Base-by-base conservation (phyloP, 805 yeast species). In the Metschnikowia kofuensis region DNA sequence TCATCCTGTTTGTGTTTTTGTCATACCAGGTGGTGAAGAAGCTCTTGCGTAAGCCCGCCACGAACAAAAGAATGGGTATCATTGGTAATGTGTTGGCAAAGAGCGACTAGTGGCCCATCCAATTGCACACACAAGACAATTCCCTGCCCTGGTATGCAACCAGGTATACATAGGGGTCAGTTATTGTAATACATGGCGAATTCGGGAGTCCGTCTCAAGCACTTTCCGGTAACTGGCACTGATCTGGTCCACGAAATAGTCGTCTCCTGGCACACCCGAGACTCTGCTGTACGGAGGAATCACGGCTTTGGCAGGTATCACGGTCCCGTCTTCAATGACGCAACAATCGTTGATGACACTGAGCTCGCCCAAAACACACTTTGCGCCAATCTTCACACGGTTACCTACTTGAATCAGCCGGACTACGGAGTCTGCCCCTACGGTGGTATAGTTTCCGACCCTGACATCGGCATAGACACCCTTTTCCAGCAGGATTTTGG, bases 271-370 rank as follows among this genome's bases (percentile, higher is more conserved):
- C 2, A 49, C 52, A 0, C 77, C 77, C 12, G 64, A 55, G 2
- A 79, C 83, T 29, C 69, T 63, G 35, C 79, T 70, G 52, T 72
- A 80, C 0, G 84, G 80, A 2, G 85, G 83, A n/a, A 80, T 67
- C 26, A 75, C 72, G 49, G 62, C 61, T 13, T 66, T 67, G 2
- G 69, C 64, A 0, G 82, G 81, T 2, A 82, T 53, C 2, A 54
- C 50, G 0, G 77, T 68, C 12, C 71, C 72, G 43, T 68, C 64
- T 21, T 71, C 69, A 4, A 82, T 66, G 2, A 77, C 51, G 47
- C 82, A 78, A 56, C 84, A 78, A 44, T 81, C 87, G 56, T 78
- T 72, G 12, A 82, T 61, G 1, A 74, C 65, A 8, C 74, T 64
- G 26, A 66, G 55, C 37, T 68, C 62, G 1, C 62, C 68, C 13